These are phyloP conservation scores for Cucurbitaria berberidis DNA, from an alignment of 2,329 filamentous ascomycete genomes.

Conservation along the genomic window DNA sequence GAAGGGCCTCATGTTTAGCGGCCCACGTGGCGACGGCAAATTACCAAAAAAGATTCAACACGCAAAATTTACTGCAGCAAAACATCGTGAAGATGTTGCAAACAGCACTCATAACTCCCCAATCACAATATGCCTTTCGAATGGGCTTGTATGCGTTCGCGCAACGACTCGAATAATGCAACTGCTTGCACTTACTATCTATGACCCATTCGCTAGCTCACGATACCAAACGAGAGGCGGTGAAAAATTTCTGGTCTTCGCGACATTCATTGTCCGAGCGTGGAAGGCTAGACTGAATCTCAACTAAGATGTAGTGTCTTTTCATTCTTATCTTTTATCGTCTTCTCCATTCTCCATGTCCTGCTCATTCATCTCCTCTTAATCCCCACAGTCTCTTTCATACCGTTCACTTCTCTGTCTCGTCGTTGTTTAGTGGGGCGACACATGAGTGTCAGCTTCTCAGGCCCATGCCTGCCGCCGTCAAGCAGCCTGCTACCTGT, in stretches of 20 bases:
- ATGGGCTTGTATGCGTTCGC: neutral
- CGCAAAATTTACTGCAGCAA: neutral
- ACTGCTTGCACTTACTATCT: neutral
- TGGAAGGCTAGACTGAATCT: conserved; percentile 34
- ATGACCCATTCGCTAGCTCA: conserved; percentile 19
- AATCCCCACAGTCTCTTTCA: conserved; percentile 7
- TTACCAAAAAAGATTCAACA: neutral
- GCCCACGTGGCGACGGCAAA: conserved; percentile 19
- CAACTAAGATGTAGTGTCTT: conserved; percentile 12
- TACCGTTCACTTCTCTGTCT: conserved; percentile 1
- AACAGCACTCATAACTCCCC: neutral
- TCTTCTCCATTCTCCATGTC: conserved; percentile 21
- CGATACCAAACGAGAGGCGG: conserved; percentile 38
- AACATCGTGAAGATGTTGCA: conserved; percentile 4
- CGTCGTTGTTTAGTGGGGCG: neutral
- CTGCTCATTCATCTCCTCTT: conserved; percentile 21
- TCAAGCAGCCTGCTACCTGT: conserved; percentile 43
- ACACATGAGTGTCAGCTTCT: conserved; percentile 35
- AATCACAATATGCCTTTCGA: neutral
- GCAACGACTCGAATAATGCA: neutral
- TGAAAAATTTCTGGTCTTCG: conserved; percentile 37
- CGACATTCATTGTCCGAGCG: conserved; percentile 36
- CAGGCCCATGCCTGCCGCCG: conserved; percentile 38
- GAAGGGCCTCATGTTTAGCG: conserved; percentile 10
- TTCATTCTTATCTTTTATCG: conserved; percentile 29